phyloP scores from a whole-genome alignment of 2,329 filamentous ascomycete species.

The Clonostachys solani region DNA sequence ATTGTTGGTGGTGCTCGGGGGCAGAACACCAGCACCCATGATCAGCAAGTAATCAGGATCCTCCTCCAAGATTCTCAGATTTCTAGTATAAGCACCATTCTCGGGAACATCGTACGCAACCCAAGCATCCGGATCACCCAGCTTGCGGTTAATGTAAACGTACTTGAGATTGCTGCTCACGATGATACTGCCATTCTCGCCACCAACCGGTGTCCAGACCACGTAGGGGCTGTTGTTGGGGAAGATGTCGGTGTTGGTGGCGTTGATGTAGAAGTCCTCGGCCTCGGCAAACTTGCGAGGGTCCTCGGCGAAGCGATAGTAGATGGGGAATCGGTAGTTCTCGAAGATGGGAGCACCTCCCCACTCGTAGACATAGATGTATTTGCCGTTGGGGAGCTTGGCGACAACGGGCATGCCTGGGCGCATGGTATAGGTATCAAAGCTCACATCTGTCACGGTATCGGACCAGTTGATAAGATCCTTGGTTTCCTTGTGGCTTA shows the following conservation, averaged over 20 bases:
- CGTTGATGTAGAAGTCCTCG: constrained; percentile 21
- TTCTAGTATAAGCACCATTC: constrained; percentile 28
- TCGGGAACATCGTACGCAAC: constrained; percentile 25
- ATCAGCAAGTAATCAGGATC: constrained; percentile 31
- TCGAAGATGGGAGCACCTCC: constrained; percentile 34
- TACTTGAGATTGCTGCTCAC: constrained; percentile 29
- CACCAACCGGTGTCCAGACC: constrained; percentile 35
- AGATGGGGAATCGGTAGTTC: constrained; percentile 32
- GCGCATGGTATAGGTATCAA: constrained; percentile 53
- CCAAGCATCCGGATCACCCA: constrained; percentile 30
- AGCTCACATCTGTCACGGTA: constrained; percentile 53
- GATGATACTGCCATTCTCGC: constrained; percentile 38
- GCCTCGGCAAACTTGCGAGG: constrained; percentile 29
- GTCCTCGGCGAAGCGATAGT: constrained; percentile 35
- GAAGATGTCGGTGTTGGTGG: constrained; percentile 19
- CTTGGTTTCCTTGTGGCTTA: constrained; percentile 56
- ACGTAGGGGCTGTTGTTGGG: constrained; percentile 34
- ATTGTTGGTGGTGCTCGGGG: constrained; percentile 39
- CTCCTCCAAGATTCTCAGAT: constrained; percentile 25
- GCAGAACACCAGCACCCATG: constrained; percentile 37
- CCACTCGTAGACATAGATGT: constrained; percentile 61
- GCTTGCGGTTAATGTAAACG: constrained; percentile 35
- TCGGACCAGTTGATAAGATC: constrained; percentile 60
- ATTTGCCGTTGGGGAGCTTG: constrained; percentile 32
- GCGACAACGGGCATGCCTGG: constrained; percentile 64